These are phyloP conservation scores for Fusarium solani-melongenae DNA, from an alignment of 2,329 filamentous ascomycete species.

Conservation along the genomic window DNA sequence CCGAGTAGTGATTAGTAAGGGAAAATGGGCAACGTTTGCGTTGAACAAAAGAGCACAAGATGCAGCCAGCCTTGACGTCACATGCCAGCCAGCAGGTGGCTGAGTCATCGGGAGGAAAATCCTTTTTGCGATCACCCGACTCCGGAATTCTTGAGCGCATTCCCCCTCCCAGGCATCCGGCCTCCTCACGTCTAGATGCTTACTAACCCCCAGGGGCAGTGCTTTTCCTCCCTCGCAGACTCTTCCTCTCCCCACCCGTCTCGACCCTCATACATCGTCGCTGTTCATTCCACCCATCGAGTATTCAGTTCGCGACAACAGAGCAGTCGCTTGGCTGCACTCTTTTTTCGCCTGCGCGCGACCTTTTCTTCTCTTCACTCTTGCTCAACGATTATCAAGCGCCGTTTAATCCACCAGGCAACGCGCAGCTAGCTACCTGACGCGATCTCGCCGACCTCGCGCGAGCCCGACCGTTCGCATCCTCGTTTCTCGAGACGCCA, in stretches of 20 bases:
- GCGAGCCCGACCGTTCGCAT: constrained; percentile 13
- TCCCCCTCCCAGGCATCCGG: background rate
- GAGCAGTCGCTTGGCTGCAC: constrained; percentile 8
- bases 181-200: constrained; percentile 6
- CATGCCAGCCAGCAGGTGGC: background rate
- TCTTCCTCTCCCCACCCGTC: constrained; percentile 36
- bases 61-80: background rate
- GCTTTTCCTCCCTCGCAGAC: constrained; percentile 31
- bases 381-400: constrained; percentile 1
- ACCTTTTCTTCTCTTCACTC: background rate
- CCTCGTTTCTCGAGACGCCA: constrained; percentile 13
- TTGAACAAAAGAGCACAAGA: background rate
- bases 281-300: constrained; percentile 27
- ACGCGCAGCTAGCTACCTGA: constrained; percentile 6
- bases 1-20: constrained; percentile 39
- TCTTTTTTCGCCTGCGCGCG: background rate
- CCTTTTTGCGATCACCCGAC: background rate
- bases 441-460: constrained; percentile 19
- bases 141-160: background rate
- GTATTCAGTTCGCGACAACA: constrained; percentile 23
- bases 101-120: constrained; percentile 20
- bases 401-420: background rate
- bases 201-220: constrained; percentile 27
- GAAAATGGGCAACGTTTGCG: constrained; percentile 12
- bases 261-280: constrained; percentile 31